phyloP scores from a whole-genome alignment of 345 rosid species.

The Moricandia moricandioides region DNA sequence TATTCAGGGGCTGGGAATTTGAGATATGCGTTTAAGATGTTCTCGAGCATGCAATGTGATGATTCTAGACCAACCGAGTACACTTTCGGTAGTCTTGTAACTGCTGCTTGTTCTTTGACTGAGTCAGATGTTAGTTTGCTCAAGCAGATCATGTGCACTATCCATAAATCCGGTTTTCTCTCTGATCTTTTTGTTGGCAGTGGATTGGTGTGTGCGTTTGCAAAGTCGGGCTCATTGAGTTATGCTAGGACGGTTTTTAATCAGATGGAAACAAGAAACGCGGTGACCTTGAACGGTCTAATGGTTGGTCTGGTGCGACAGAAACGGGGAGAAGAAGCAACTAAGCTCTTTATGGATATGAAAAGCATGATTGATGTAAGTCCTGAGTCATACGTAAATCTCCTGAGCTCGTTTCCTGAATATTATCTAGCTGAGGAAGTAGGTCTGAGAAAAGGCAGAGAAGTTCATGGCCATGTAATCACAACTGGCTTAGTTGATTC shows the following conservation, averaged over 20 bases:
- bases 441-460: constrained; percentile 74
- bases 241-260: constrained; percentile 58
- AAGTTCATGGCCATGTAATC: constrained; percentile 70
- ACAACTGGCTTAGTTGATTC: constrained; percentile 51
- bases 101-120: constrained; percentile 54
- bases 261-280: constrained; percentile 64
- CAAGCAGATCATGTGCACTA: constrained; percentile 61
- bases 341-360: constrained; percentile 54
- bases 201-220: constrained; percentile 74
- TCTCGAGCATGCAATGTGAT: constrained; percentile 59
- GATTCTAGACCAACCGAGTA: constrained; percentile 70
- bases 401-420: constrained; percentile 75
- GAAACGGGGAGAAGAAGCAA: constrained; percentile 70
- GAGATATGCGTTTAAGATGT: constrained; percentile 55
- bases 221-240: constrained; percentile 56
- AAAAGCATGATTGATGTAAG: constrained; percentile 51
- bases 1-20: constrained; percentile 59
- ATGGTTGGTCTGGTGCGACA: constrained; percentile 80
- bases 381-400: constrained; percentile 61
- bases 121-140: constrained; percentile 49
- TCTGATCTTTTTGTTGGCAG: constrained; percentile 85
- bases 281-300: constrained; percentile 72
- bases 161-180: constrained; percentile 63
- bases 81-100: constrained; percentile 79
- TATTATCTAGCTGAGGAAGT: constrained; percentile 50